Evolutionary conservation across 495 filamentous ascomycete species (phyloP).

Genomic region (Acidiella bohemica): DNA sequence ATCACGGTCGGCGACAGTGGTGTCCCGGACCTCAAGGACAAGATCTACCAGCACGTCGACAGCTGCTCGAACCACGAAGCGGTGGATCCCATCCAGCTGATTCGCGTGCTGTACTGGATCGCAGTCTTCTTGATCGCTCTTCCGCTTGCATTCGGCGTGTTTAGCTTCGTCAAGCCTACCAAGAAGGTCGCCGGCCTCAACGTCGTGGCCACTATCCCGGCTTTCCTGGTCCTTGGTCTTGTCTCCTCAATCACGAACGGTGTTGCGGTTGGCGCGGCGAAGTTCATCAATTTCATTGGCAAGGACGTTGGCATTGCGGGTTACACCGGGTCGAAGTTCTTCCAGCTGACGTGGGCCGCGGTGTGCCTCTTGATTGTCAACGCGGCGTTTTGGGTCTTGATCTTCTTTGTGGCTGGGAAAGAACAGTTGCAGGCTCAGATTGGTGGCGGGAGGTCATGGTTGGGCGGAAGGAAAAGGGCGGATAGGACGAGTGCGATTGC

Average conservation of each 20-base stretch:
- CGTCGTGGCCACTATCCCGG: slow-evolving; percentile 31
- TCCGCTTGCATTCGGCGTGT: slow-evolving; percentile 37
- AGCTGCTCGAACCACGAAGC: slow-evolving; percentile 45
- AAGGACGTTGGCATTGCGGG: slow-evolving; percentile 41
- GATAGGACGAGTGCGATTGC: slow-evolving; percentile 6
- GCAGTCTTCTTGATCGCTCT: slow-evolving; percentile 44
- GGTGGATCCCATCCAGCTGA: slow-evolving; percentile 45
- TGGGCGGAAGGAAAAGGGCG: not conserved
- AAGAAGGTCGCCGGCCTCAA: slow-evolving; percentile 28
- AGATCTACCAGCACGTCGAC: slow-evolving; percentile 38
- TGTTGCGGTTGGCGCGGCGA: slow-evolving; percentile 41
- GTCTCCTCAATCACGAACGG: slow-evolving; percentile 51
- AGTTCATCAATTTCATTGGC: slow-evolving; percentile 45
- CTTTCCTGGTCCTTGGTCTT: slow-evolving; percentile 38
- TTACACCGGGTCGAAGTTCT: slow-evolving; percentile 39
- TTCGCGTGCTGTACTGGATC: slow-evolving; percentile 53
- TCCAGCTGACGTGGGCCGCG: slow-evolving; percentile 48
- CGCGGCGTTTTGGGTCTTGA: slow-evolving; percentile 25
- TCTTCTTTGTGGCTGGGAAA: not conserved
- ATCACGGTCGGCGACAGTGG: slow-evolving; percentile 28
- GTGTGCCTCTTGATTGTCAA: slow-evolving; percentile 38
- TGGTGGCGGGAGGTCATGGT: not conserved
- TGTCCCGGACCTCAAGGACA: slow-evolving; percentile 1
- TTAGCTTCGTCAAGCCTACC: slow-evolving; percentile 28
- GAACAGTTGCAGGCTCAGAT: not conserved